A percentile compares a stretch with the other conserved stretches of the same genome.
phyloP scores from a whole-genome alignment of 192 early-diverging fungal genomes.

The Coemansia sp. region DNA sequence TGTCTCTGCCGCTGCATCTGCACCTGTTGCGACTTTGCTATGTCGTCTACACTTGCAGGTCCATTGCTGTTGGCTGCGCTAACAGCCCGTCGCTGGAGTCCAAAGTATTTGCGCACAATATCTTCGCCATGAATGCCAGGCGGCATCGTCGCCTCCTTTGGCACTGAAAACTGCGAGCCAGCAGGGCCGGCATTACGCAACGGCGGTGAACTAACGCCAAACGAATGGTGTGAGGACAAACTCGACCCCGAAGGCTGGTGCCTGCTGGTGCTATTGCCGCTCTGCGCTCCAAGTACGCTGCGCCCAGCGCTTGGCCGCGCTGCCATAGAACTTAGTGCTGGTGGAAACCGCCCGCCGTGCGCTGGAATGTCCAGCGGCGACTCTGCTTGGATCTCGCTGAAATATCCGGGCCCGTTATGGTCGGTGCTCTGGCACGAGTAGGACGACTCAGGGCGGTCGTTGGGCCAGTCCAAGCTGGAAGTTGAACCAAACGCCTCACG shows the following conservation, averaged over 20 bases:
- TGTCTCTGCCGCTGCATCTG: slow-evolving; percentile 2
- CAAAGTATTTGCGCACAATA: slow-evolving; percentile 52
- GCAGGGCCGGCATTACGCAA: slow-evolving; percentile 12
- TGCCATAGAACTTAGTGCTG: slow-evolving; percentile 40
- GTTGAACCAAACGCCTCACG: slow-evolving; percentile 44
- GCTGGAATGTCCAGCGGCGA: slow-evolving; percentile 38
- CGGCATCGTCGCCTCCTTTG: slow-evolving; percentile 13
- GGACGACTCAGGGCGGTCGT: slow-evolving; percentile 40
- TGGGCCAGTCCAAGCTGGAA: slow-evolving; percentile 41
- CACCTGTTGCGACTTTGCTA: background rate
- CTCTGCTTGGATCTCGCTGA: slow-evolving; percentile 30
- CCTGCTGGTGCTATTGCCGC: slow-evolving; percentile 18
- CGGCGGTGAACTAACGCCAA: slow-evolving; percentile 26
- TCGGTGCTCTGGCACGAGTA: slow-evolving; percentile 38
- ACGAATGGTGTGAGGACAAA: slow-evolving; percentile 43
- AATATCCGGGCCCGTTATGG: background rate
- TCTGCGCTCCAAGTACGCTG: slow-evolving; percentile 20
- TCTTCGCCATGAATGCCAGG: slow-evolving; percentile 30
- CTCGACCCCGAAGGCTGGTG: slow-evolving; percentile 43
- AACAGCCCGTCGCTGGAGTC: slow-evolving; percentile 24
- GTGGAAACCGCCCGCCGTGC: slow-evolving; percentile 30
- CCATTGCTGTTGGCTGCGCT: background rate
- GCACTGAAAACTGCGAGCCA: slow-evolving; percentile 5
- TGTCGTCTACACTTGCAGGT: background rate
- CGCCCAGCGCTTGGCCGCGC: slow-evolving; percentile 24